Evolutionary conservation across 768 basidiomycete genomes (phyloP), one percentile per base, ranked within the genome.

Genomic region (Tephrocybe sp.): DNA sequence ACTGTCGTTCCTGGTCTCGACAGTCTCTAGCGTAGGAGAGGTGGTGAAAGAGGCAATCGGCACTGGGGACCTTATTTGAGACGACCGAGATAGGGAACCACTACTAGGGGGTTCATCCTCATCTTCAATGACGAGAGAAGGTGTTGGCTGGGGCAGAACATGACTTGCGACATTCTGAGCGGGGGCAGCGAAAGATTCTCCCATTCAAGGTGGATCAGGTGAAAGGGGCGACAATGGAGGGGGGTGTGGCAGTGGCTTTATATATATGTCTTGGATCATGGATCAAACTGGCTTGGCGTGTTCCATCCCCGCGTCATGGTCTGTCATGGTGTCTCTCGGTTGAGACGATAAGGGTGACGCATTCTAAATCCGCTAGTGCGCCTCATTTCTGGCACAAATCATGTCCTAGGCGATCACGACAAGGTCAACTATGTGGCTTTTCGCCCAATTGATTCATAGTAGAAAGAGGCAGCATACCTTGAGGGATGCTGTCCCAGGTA

Each of bases 21-120:
- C 39, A n/a, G 50, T 54, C 29, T 31, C 48, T 19, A 48, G 39
- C 34, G 52, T 25, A 42, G 53, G 36, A 29, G 51, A 21, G 27
- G 45, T 6, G 8, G 33, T 34, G 25, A 29, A 13, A 7, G 27
- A 30, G 46, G 13, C 15, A n/a, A n/a, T 23, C 33, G 41, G 50
- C 41, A 40, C 51, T 38, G 22, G 31, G 16, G 37, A 24, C 33
- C 50, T 56, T 53, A 71, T 61, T 70, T 73, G 53, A 68, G 64
- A 21, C 57, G 61, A 30, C 64, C 66, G 22, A 63, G 42, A n/a
- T 51, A 54, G 21, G 60, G 54, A 57, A 56, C 67, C 64, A 68
- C 66, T 70, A 72, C 69, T 70, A 70, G 71, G 70, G 56, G 70
- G 71, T 64, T 72, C 69, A 33, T 73, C 70, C 52, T 72, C 70